phyloP scores from a whole-genome alignment of 306 rosid genomes.

The Cicer judaicum region DNA sequence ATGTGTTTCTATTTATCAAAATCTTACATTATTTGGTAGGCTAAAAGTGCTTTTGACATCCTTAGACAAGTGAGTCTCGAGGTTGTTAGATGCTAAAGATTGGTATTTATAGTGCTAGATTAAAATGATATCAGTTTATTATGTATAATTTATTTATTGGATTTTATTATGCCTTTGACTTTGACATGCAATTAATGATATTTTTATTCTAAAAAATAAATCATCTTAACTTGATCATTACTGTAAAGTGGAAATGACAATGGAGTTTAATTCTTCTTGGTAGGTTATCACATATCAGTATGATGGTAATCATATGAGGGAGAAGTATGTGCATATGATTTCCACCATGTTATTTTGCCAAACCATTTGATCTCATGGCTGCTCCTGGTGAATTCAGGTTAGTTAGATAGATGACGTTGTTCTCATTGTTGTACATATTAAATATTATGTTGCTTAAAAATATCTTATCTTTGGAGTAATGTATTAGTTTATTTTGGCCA shows the following conservation, averaged over 20 bases:
- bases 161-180: too few species aligned
- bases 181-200: neutral
- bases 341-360: too few species aligned
- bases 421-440: neutral
- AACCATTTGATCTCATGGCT: too few species aligned
- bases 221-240: neutral
- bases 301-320: constrained; percentile 5
- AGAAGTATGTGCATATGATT: constrained; percentile 8
- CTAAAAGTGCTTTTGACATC: neutral
- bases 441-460: neutral
- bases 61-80: neutral
- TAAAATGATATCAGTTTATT: neutral
- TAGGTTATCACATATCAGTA: neutral
- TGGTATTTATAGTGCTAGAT: neutral
- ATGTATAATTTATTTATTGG: neutral
- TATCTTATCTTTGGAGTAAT: neutral
- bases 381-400: too few species aligned
- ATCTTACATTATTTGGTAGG: neutral
- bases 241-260: neutral
- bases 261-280: neutral
- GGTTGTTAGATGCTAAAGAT: neutral
- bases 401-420: neutral
- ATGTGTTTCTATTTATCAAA: neutral
- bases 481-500: too few species aligned
- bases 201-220: neutral